Percentiles rank a stretch among this genome's conserved stretches.
These are phyloP conservation scores for Melampsora americana DNA, from an alignment of 1,284 basidiomycete species.

Conservation along the genomic window DNA sequence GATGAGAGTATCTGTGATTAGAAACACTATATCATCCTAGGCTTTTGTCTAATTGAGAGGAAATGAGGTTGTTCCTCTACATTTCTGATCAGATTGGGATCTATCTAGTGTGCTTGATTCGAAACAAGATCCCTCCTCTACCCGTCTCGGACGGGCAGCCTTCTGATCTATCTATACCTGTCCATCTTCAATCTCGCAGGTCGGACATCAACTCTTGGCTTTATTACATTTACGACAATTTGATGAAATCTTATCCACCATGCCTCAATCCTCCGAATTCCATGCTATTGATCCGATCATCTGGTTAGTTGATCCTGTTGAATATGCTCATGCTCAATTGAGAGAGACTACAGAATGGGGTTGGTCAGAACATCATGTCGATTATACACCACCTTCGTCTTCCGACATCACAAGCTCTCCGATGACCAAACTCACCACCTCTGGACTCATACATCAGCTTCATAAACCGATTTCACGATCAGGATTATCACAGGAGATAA, in stretches of 20 bases:
- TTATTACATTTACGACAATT: conserved; percentile 38
- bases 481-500: conserved; percentile 20
- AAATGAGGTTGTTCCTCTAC: not conserved
- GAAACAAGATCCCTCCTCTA: not conserved
- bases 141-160: not conserved
- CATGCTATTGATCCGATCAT: conserved; percentile 35
- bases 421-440: not conserved
- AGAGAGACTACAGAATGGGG: conserved; percentile 42
- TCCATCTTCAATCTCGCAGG: not conserved
- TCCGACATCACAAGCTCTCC: not conserved
- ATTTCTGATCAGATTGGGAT: conserved; percentile 2
- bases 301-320: conserved; percentile 42
- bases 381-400: not conserved
- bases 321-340: conserved; percentile 43
- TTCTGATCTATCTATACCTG: not conserved
- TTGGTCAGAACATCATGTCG: conserved; percentile 44
- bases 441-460: not conserved
- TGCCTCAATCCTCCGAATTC: not conserved
- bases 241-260: conserved; percentile 11
- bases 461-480: conserved; percentile 13
- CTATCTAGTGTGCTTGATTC: not conserved
- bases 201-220: conserved; percentile 41
- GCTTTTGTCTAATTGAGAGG: too few relatives aligned
- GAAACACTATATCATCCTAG: too few relatives aligned
- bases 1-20: too few relatives aligned